Conservation (phyloP, 2,329 filamentous ascomycete species). For the Xylaria arbuscula region DNA sequence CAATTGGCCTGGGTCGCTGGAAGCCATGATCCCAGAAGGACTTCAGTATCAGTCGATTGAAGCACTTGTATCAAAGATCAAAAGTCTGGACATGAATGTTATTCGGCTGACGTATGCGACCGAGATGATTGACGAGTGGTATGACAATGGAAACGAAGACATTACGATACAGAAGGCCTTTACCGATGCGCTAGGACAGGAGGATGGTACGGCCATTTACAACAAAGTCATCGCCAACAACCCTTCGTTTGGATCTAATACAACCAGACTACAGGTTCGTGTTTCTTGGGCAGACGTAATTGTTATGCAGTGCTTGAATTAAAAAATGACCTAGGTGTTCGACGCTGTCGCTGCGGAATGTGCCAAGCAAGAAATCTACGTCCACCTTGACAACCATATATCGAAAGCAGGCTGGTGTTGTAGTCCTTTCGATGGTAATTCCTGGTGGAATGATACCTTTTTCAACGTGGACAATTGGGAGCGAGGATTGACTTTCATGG, state of each 20-base stretch:
- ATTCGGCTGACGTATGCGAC: constrained; percentile 72
- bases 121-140: constrained; percentile 71
- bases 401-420: constrained; percentile 70
- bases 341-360: constrained; percentile 71
- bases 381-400: constrained; percentile 71
- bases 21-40: constrained; percentile 73
- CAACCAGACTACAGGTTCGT: constrained; percentile 63
- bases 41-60: constrained; percentile 70
- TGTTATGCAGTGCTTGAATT: constrained; percentile 3
- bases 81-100: constrained; percentile 71
- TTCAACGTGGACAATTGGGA: constrained; percentile 70
- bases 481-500: constrained; percentile 69
- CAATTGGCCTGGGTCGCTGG: constrained; percentile 71
- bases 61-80: constrained; percentile 66
- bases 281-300: neutral
- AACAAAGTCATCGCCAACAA: constrained; percentile 66
- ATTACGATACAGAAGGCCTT: constrained; percentile 59
- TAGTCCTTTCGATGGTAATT: constrained; percentile 63
- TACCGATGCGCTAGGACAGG: constrained; percentile 58
- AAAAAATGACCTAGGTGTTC: constrained; percentile 57
- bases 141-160: constrained; percentile 60
- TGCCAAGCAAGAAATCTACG: constrained; percentile 64
- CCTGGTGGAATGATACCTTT: constrained; percentile 70
- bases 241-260: constrained; percentile 63
- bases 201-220: constrained; percentile 63